Percentiles rank a stretch among this genome's conserved stretches.
Conservation (phyloP, 2,329 filamentous ascomycete species). For the Talaromyces sp. region DNA sequence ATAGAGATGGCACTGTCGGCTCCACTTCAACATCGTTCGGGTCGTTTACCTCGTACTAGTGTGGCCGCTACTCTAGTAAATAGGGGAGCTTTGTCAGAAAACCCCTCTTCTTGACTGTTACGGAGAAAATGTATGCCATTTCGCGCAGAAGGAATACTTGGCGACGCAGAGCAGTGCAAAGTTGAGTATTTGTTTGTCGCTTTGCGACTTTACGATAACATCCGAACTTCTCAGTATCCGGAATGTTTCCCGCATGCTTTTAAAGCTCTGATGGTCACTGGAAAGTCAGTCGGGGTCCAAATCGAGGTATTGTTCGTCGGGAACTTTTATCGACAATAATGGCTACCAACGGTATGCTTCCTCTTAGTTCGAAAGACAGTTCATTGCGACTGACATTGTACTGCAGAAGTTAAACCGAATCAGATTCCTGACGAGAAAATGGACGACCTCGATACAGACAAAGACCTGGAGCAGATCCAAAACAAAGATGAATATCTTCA, state of each 20-base stretch:
- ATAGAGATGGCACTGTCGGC: neutral
- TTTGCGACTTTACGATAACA: neutral
- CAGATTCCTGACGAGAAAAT: neutral
- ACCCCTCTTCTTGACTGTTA: neutral
- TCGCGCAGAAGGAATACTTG: neutral
- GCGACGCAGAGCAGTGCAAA: neutral
- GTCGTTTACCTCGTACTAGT: constrained; percentile 6
- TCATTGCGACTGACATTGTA: neutral
- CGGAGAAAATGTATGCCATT: neutral
- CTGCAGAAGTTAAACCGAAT: neutral
- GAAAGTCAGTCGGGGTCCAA: neutral
- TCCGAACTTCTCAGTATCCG: neutral
- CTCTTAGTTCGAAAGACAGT: neutral
- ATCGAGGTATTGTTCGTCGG: neutral
- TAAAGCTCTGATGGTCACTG: neutral
- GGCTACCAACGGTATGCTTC: neutral
- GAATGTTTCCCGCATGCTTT: neutral
- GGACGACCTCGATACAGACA: neutral
- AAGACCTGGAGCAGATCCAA: neutral
- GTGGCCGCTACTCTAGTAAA: neutral
- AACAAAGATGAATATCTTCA: neutral
- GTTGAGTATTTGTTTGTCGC: too few species aligned
- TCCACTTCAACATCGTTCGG: neutral
- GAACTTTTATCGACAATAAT: neutral
- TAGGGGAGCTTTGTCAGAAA: neutral